Percentiles rank a stretch among this genome's conserved stretches.
phyloP scores from a whole-genome alignment of 306 rosid species.

The Cicer yamashitae region DNA sequence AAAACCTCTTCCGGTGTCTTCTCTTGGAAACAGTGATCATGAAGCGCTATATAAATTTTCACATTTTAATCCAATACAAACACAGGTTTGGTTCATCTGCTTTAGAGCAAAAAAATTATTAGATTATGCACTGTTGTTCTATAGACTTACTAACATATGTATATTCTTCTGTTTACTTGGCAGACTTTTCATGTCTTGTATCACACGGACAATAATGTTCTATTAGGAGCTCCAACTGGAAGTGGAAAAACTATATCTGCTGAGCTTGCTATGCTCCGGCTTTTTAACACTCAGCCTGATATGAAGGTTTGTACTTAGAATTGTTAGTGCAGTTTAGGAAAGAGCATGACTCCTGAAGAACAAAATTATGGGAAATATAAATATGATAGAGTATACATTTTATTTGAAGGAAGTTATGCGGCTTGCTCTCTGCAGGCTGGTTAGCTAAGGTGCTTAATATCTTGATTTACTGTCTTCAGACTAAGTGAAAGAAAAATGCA shows the following conservation, averaged over 20 bases:
- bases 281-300: constrained; percentile 90
- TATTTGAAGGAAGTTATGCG: constrained; percentile 35
- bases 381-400: neutral
- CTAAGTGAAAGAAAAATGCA: constrained; percentile 8
- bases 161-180: constrained; percentile 40
- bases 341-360: constrained; percentile 1
- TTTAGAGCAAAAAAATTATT: constrained; percentile 34
- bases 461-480: neutral
- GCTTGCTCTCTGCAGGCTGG: constrained; percentile 22
- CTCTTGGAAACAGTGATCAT: constrained; percentile 75
- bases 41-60: constrained; percentile 84
- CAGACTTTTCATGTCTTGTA: constrained; percentile 91
- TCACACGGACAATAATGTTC: constrained; percentile 90
- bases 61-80: constrained; percentile 96
- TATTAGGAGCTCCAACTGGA: constrained; percentile 98
- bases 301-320: constrained; percentile 74
- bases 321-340: constrained; percentile 34
- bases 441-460: constrained; percentile 24
- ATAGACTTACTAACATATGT: constrained; percentile 21
- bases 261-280: constrained; percentile 96
- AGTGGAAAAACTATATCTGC: constrained; percentile 99
- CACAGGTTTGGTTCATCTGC: constrained; percentile 73
- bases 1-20: constrained; percentile 88
- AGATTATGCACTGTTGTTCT: constrained; percentile 27
- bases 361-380: neutral